These are phyloP conservation scores for Pontederia paniculata DNA, from an alignment of 176 grass and related monocot genomes.

Conservation along the genomic window DNA sequence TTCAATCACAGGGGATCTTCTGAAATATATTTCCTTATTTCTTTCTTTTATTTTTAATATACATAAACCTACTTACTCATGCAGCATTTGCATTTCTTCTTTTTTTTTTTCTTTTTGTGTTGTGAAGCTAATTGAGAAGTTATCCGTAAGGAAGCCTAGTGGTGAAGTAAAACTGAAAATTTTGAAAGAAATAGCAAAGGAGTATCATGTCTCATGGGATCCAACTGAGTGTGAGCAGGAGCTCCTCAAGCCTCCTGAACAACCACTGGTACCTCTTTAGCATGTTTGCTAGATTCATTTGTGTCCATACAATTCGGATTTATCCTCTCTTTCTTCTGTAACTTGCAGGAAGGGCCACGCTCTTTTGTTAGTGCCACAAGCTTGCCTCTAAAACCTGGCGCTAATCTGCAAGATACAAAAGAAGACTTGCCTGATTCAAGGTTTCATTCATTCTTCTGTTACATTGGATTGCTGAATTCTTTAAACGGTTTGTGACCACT, in stretches of 20 bases:
- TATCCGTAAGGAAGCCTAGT: conserved; percentile 79
- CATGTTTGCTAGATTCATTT: conserved; percentile 5
- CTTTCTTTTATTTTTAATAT: neutral
- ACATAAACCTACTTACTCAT: too few relatives aligned
- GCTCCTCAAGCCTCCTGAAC: conserved; percentile 80
- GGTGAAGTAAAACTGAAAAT: conserved; percentile 75
- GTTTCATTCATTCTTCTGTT: conserved; percentile 22
- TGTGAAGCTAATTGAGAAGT: conserved; percentile 88
- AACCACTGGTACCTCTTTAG: conserved; percentile 35
- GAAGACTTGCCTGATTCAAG: conserved; percentile 31
- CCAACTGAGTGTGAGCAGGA: conserved; percentile 58
- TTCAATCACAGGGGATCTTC: neutral
- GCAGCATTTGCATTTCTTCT: too few relatives aligned
- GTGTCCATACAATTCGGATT: conserved; percentile 15
- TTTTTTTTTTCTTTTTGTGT: conserved; percentile 12
- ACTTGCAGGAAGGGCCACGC: conserved; percentile 54
- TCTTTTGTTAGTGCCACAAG: conserved; percentile 48
- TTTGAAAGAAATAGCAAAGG: conserved; percentile 90
- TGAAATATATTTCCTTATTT: neutral
- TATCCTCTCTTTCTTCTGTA: conserved; percentile 21
- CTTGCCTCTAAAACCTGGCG: conserved; percentile 42
- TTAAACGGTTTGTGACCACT: neutral
- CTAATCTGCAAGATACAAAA: conserved; percentile 15
- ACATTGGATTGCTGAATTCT: neutral
- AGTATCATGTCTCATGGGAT: conserved; percentile 81